Evolutionary conservation across 2,329 filamentous ascomycete species (phyloP).

Genomic region (Lasiodiplodia sp.): DNA sequence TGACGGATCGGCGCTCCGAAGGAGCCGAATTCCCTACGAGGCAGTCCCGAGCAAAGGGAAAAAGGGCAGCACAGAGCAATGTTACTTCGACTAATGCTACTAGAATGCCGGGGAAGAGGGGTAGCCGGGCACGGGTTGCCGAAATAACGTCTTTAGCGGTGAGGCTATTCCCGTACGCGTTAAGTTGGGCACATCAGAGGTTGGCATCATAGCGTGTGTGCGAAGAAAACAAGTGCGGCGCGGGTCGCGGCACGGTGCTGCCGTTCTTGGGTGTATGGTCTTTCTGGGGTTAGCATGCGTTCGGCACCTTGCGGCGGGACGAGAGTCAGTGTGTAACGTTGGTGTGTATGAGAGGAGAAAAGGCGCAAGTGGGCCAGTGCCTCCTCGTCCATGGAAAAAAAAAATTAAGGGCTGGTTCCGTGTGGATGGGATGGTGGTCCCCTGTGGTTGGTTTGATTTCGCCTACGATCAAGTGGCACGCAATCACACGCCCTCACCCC

Average conservation of each 20-base stretch:
- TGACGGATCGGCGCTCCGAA: background rate
- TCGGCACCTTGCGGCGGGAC: no score
- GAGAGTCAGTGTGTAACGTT: background rate
- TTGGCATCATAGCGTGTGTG: no score
- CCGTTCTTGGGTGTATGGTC: no score
- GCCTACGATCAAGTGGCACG: no score
- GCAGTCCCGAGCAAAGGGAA: background rate
- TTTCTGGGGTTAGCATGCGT: no score
- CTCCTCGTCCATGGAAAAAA: no score
- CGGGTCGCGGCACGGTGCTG: no score
- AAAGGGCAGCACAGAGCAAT: background rate
- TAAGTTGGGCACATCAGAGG: no score
- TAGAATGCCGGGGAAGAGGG: background rate
- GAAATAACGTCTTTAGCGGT: background rate
- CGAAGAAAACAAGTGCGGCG: no score
- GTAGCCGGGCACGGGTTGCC: background rate
- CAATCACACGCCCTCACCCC: background rate
- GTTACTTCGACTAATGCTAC: background rate
- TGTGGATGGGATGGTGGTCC: background rate
- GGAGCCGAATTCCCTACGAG: background rate
- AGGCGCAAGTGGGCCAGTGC: no score
- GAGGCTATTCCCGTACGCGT: no score
- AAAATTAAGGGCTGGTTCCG: no score
- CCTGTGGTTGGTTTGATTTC: background rate
- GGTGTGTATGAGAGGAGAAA: background rate